Conservation (phyloP, 2,329 filamentous ascomycete genomes). For the Hypoxylon sp. region DNA sequence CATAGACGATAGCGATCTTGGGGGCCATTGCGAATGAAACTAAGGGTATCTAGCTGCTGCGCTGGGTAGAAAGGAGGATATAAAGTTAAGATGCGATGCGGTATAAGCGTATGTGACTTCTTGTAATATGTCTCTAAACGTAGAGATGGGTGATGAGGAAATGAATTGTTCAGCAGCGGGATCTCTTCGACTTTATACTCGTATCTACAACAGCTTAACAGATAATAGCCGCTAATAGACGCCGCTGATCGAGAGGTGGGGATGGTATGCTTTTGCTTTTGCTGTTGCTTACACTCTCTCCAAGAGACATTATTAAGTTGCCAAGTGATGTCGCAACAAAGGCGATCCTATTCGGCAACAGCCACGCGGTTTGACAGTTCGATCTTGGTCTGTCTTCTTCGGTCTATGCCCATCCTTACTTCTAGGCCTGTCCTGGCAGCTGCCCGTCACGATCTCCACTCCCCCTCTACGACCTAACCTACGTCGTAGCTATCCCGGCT, state of each 20-base stretch:
- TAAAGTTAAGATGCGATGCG: not conserved
- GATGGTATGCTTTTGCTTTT: conserved; percentile 36
- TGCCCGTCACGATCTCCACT: conserved; percentile 23
- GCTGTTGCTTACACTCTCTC: conserved; percentile 35
- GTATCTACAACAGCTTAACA: conserved; percentile 10
- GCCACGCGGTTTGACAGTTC: conserved; percentile 10
- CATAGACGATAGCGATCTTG: conserved; percentile 52
- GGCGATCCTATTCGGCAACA: conserved; percentile 26
- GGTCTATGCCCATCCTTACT: conserved; percentile 7
- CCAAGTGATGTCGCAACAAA: conserved; percentile 11
- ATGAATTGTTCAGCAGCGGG: conserved; percentile 1
- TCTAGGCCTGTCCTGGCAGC: conserved; percentile 12
- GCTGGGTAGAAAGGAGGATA: conserved; percentile 6
- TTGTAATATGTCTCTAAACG: conserved; percentile 7
- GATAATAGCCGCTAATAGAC: conserved; percentile 26
- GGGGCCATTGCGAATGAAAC: conserved; percentile 47
- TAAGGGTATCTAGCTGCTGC: conserved; percentile 28
- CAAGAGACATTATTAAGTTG: conserved; percentile 33
- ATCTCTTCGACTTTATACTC: conserved; percentile 31
- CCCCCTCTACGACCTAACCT: too few species aligned
- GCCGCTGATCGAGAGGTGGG: conserved; percentile 21
- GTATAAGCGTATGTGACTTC: not conserved
- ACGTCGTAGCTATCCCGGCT: conserved; percentile 1
- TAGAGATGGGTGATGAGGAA: not conserved
- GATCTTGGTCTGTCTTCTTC: conserved; percentile 20